These are phyloP conservation scores for Microdochium bolleyi DNA, from an alignment of 2,329 filamentous ascomycete species.

Conservation along the genomic window DNA sequence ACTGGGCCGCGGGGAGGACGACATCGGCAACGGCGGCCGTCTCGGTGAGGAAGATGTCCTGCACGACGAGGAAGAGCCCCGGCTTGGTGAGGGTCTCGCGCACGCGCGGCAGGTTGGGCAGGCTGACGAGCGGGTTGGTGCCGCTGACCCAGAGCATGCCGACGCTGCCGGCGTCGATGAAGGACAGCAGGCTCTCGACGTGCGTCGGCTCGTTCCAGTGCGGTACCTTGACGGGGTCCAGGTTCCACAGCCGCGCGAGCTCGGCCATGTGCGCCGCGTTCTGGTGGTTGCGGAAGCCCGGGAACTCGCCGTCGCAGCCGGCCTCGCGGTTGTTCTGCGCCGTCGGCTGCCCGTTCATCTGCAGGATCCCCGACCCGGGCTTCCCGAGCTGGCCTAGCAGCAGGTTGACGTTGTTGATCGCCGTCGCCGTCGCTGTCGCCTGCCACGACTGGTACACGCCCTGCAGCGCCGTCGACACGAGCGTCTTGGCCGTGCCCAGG, in stretches of 20 bases:
- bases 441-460: slow-evolving; percentile 31
- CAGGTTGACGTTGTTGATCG: slow-evolving; percentile 31
- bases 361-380: slow-evolving; percentile 23
- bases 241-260: slow-evolving; percentile 26
- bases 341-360: slow-evolving; percentile 31
- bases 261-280: slow-evolving; percentile 25
- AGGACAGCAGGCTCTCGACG: slow-evolving; percentile 25
- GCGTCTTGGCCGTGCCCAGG: slow-evolving; percentile 18
- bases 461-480: slow-evolving; percentile 27
- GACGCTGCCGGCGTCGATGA: slow-evolving; percentile 21
- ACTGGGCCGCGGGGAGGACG: slow-evolving; percentile 25
- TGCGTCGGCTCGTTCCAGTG: slow-evolving; percentile 29
- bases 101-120: slow-evolving; percentile 21
- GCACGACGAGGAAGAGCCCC: slow-evolving; percentile 22
- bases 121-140: slow-evolving; percentile 27
- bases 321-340: slow-evolving; percentile 29
- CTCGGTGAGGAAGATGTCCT: slow-evolving; percentile 28
- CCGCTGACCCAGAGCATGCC: slow-evolving; percentile 28
- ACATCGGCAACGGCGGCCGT: slow-evolving; percentile 26
- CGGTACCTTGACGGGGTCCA: slow-evolving; percentile 21
- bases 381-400: slow-evolving; percentile 24
- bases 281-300: slow-evolving; percentile 24
- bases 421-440: slow-evolving; percentile 27
- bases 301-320: slow-evolving; percentile 28
- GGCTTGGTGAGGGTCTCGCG: slow-evolving; percentile 20